Percentiles rank a stretch among this genome's conserved stretches.
phyloP scores from a whole-genome alignment of 169 alveolate genomes.

The Plasmodium sp. region DNA sequence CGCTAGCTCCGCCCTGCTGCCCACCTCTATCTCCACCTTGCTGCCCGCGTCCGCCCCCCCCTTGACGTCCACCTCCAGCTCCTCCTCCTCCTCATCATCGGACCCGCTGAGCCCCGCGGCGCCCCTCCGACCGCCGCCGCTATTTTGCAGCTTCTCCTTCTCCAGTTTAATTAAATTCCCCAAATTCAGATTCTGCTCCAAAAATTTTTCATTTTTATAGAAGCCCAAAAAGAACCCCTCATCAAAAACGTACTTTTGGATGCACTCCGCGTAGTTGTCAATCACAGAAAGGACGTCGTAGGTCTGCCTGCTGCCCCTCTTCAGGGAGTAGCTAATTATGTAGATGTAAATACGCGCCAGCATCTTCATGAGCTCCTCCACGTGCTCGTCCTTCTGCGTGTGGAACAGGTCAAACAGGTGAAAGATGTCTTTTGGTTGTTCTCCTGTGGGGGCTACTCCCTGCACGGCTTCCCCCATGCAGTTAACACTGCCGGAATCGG shows the following conservation, averaged over 20 bases:
- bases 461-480: not conserved
- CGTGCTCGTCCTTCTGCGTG: not conserved
- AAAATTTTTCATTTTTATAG: constrained; percentile 39
- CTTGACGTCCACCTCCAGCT: not conserved
- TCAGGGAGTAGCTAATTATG: constrained; percentile 35
- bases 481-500: not conserved
- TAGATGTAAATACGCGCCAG: constrained; percentile 20
- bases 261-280: constrained; percentile 60
- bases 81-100: constrained; percentile 6
- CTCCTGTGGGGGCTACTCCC: not conserved
- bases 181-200: constrained; percentile 14
- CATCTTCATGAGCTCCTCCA: constrained; percentile 21
- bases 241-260: constrained; percentile 53
- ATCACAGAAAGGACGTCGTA: constrained; percentile 27
- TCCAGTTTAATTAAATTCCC: constrained; percentile 46
- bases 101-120: not conserved
- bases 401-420: constrained; percentile 33
- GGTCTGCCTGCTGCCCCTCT: not conserved
- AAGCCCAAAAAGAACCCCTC: constrained; percentile 17
- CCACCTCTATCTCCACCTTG: not conserved
- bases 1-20: not conserved
- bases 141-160: constrained; percentile 25
- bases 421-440: not conserved
- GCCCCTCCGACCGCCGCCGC: not conserved
- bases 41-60: not conserved